Conservation (phyloP, 208 protist species). For the Naegleria lovaniensis region DNA sequence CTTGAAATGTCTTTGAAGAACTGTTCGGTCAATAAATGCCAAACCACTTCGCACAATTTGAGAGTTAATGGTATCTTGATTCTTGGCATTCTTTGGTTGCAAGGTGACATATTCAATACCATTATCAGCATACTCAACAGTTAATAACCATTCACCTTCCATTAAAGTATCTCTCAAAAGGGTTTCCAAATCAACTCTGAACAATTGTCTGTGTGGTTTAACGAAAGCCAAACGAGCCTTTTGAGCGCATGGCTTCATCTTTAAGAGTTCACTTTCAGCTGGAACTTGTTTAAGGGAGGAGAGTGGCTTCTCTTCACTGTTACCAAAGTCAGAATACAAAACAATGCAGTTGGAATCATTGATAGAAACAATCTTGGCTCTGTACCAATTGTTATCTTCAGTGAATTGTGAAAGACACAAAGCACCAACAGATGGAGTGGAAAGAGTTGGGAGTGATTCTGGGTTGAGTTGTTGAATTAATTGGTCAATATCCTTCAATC, state of each 20-base stretch:
- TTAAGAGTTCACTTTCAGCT: background rate
- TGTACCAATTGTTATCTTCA: slow-evolving; percentile 18
- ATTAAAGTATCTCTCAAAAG: background rate
- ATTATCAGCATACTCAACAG: background rate
- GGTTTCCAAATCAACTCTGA: background rate
- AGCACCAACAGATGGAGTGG: background rate
- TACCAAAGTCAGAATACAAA: slow-evolving; percentile 22
- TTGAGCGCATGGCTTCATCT: background rate
- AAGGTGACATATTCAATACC: background rate
- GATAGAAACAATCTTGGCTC: background rate
- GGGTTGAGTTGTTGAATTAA: background rate
- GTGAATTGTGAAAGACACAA: slow-evolving; percentile 2
- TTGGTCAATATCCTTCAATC: background rate
- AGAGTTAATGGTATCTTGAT: background rate
- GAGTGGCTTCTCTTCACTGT: background rate
- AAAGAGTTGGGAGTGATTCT: background rate
- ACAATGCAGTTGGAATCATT: background rate
- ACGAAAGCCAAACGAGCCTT: background rate
- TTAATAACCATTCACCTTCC: background rate
- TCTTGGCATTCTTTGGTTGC: background rate
- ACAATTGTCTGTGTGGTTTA: background rate
- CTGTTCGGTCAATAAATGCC: background rate
- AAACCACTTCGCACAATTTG: background rate
- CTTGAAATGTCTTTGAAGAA: background rate
- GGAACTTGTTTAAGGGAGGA: background rate